Percentiles rank a stretch among this genome's conserved stretches.
These are phyloP conservation scores for Phytopythium helicoides DNA, from an alignment of 352 stramenopile species.

Conservation along the genomic window DNA sequence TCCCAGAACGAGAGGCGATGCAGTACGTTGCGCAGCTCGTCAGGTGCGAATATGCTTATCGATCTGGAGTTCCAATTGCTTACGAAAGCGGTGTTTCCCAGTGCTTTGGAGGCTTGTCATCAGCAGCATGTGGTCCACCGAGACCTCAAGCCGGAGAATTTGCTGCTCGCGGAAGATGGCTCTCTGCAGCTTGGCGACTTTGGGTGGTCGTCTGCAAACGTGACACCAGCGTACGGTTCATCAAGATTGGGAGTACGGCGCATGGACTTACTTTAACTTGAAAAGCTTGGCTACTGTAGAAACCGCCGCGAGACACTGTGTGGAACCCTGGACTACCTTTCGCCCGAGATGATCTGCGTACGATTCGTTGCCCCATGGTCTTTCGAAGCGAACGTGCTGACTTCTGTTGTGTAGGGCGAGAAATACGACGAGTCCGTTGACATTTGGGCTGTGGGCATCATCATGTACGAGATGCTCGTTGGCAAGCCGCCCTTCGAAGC, in stretches of 20 bases:
- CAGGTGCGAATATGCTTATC: conserved; percentile 25
- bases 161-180: conserved; percentile 84
- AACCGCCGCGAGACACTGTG: conserved; percentile 96
- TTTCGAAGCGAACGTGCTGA: neutral
- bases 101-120: conserved; percentile 66
- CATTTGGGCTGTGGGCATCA: conserved; percentile 98
- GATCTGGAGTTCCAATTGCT: neutral
- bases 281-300: conserved; percentile 10
- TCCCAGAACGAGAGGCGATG: conserved; percentile 62
- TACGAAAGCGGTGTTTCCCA: conserved; percentile 6
- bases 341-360: conserved; percentile 98
- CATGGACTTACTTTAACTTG: too few species aligned
- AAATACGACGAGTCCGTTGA: conserved; percentile 99
- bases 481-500: conserved; percentile 98
- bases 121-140: conserved; percentile 89
- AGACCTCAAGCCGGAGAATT: conserved; percentile 96
- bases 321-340: conserved; percentile 99
- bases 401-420: conserved; percentile 51
- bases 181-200: conserved; percentile 99
- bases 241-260: too few species aligned
- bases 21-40: conserved; percentile 72
- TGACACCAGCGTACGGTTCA: conserved; percentile 67
- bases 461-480: conserved; percentile 98
- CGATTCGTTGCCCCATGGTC: conserved; percentile 1
- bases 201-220: conserved; percentile 95